Conservation (phyloP, 1,284 basidiomycete genomes). For the Thelephora terrestris region DNA sequence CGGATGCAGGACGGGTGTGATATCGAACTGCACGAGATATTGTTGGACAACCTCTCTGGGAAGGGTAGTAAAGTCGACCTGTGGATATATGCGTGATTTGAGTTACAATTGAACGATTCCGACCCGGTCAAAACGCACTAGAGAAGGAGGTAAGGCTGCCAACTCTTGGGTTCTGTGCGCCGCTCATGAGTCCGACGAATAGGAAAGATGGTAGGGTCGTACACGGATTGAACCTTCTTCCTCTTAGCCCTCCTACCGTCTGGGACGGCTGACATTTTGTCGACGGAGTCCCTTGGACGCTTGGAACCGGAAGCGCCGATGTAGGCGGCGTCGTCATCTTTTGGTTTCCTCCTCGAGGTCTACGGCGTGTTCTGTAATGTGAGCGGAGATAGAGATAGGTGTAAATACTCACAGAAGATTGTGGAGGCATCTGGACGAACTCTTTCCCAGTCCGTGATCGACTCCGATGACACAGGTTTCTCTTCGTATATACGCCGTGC, state of each 20-base stretch:
- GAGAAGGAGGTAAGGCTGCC: neutral
- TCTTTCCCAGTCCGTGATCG: no score
- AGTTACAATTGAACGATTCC: no score
- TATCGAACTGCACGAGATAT: slow-evolving; percentile 60
- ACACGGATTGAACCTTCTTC: neutral
- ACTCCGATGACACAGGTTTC: no score
- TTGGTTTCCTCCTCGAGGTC: slow-evolving; percentile 45
- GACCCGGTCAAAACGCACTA: no score
- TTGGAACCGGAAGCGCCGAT: slow-evolving; percentile 48
- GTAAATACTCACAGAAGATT: slow-evolving; percentile 6
- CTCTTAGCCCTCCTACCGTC: slow-evolving; percentile 1
- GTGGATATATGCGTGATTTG: slow-evolving; percentile 4
- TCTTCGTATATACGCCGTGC: no score
- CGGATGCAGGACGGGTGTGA: slow-evolving; percentile 57
- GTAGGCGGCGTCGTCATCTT: slow-evolving; percentile 50
- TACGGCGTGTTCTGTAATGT: slow-evolving; percentile 17
- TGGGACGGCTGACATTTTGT: slow-evolving; percentile 25
- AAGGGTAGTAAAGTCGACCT: slow-evolving; percentile 67
- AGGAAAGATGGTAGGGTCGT: neutral
- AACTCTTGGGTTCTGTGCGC: neutral
- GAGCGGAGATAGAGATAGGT: slow-evolving; percentile 28
- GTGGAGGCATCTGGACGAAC: neutral
- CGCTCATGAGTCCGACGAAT: neutral
- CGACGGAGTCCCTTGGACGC: slow-evolving; percentile 36
- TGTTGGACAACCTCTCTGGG: slow-evolving; percentile 48